Base-by-base conservation (phyloP, 352 stramenopile genomes). In the Saprolegnia parasitica region DNA sequence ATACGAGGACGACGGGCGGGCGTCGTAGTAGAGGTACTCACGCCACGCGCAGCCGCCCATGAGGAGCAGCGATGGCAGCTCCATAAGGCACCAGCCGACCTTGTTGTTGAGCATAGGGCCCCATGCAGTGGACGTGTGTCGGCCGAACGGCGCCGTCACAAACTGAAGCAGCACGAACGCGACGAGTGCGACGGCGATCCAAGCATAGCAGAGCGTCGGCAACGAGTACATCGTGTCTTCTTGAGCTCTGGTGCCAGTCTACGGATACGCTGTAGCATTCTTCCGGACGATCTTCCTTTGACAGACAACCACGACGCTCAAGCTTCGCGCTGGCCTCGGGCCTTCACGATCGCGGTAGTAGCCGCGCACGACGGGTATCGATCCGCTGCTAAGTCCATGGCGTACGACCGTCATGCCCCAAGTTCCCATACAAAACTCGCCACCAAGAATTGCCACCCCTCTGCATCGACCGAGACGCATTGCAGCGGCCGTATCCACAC, bases 61-160 rank as follows among this genome's bases (percentile, higher is more conserved):
- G 76, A 65, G 40, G 87, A 91, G 67, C 79, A 84, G 58, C 5
- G 83, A 91, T 15, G 81, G 81, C 18, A 77, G 71, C 74, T 91
- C 83, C 83, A 91, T 91, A 57, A 91, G 50, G 26, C 88, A 68
- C 83, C 83, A 91, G 20, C 83, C 83, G 45, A 90, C 68, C 0
- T 80, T 81, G 40, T 76, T 81, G 61, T 80, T 73, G 29, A 90
- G 47, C 5, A 78, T 83, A 29, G 78, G 81, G 0, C 83, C 83
- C 83, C 83, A 91, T 4, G 78, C 80, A 3, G 74, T 65, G 10
- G 80, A 80, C 57, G 74, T 62, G 67, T 89, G 74, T 15, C 83
- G 79, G 0, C 83, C 83, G 65, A 90, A 91, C 21, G 83, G 83
- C 13, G 83, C 83, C 40, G 78, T 86, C 65, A 91, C 62, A 26